These are phyloP conservation scores for Zasmidium angulare DNA, from an alignment of 2,329 filamentous ascomycete genomes.

Conservation along the genomic window DNA sequence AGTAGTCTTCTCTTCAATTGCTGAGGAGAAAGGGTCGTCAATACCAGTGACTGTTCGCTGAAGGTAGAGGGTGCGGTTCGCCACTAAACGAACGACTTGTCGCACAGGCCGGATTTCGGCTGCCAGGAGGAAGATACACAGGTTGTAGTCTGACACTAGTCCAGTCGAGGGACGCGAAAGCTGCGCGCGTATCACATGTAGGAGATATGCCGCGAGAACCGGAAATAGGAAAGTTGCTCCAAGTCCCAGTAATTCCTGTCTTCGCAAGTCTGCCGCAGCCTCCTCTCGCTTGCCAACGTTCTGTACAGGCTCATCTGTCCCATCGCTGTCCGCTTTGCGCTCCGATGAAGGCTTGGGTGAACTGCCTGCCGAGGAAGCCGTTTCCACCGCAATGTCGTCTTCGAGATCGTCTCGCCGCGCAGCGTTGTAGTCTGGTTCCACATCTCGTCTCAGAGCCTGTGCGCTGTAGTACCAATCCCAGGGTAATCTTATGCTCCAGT, in stretches of 20 bases:
- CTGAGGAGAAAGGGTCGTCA: conserved; percentile 24
- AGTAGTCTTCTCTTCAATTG: conserved; percentile 35
- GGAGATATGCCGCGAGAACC: conserved; percentile 73
- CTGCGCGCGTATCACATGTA: conserved; percentile 78
- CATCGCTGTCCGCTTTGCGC: conserved; percentile 7
- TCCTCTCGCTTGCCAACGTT: conserved; percentile 26
- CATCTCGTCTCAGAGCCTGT: conserved; percentile 36
- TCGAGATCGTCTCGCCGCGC: conserved; percentile 4
- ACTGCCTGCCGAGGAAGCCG: conserved; percentile 22
- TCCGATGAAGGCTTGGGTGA: conserved; percentile 17
- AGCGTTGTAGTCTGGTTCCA: conserved; percentile 12
- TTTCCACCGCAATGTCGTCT: conserved; percentile 26
- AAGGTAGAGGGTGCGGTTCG: conserved; percentile 75
- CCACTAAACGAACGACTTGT: conserved; percentile 78
- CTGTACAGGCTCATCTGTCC: conserved; percentile 7
- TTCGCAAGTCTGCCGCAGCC: conserved; percentile 64
- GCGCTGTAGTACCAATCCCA: conserved; percentile 66
- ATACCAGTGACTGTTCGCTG: conserved; percentile 64
- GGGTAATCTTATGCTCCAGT: conserved; percentile 87
- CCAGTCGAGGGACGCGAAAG: conserved; percentile 82
- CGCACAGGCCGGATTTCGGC: conserved; percentile 81
- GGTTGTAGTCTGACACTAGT: conserved; percentile 86
- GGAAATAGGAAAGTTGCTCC: conserved; percentile 77
- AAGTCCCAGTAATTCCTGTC: conserved; percentile 74
- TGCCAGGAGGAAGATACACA: conserved; percentile 84